A percentile compares a stretch with the other conserved stretches of the same genome.
phyloP scores from a whole-genome alignment of 2,329 filamentous ascomycete genomes.

The Neocatenulostroma microsporum region DNA sequence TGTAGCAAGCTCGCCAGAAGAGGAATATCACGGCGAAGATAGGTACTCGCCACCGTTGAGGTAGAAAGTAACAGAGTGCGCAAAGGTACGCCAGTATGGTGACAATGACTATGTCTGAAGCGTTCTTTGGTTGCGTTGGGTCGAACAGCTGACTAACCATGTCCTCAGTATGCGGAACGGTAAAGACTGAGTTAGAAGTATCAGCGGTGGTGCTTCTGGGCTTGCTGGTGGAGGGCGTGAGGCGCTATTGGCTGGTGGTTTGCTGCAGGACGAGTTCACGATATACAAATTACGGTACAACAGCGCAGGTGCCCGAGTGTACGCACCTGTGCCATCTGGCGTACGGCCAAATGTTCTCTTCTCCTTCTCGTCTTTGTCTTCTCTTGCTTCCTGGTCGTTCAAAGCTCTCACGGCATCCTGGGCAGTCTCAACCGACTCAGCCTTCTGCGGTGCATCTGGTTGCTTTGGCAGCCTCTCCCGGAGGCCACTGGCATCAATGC shows the following conservation, averaged over 20 bases:
- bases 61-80: slow-evolving; percentile 64
- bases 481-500: slow-evolving; percentile 31
- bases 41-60: slow-evolving; percentile 60
- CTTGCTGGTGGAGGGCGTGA: neutral
- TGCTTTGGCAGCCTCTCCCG: slow-evolving; percentile 39
- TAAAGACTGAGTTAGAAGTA: slow-evolving; percentile 61
- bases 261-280: neutral
- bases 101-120: slow-evolving; percentile 76
- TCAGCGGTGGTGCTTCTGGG: slow-evolving; percentile 18
- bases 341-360: slow-evolving; percentile 87
- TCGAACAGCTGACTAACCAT: slow-evolving; percentile 98
- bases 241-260: neutral
- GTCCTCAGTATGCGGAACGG: slow-evolving; percentile 91
- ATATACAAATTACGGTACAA: slow-evolving; percentile 2
- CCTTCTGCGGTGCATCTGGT: slow-evolving; percentile 24
- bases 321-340: slow-evolving; percentile 79
- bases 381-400: slow-evolving; percentile 43
- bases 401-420: slow-evolving; percentile 43
- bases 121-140: slow-evolving; percentile 88
- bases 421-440: slow-evolving; percentile 30
- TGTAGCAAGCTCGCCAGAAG: slow-evolving; percentile 89
- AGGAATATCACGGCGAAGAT: slow-evolving; percentile 77
- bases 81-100: slow-evolving; percentile 69
- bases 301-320: slow-evolving; percentile 5
- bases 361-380: slow-evolving; percentile 43